phyloP scores from a whole-genome alignment of 2,329 filamentous ascomycete genomes.

The Rutstroemia sp. region DNA sequence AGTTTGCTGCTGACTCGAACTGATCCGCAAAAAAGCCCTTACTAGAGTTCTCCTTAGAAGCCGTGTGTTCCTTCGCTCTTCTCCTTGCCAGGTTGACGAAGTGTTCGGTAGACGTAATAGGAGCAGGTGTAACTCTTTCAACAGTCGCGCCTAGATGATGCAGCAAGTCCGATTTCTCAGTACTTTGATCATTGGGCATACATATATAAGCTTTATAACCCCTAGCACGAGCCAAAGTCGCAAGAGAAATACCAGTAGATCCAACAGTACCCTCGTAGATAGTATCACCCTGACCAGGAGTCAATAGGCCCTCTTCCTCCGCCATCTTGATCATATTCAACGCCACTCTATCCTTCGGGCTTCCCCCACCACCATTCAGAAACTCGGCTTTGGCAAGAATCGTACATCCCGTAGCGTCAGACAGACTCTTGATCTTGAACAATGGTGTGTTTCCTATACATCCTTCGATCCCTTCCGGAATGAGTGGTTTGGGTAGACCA shows the following conservation, averaged over 20 bases:
- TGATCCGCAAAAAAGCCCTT: constrained; percentile 92
- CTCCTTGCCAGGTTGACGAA: constrained; percentile 87
- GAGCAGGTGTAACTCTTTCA: constrained; percentile 81
- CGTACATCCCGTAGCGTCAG: constrained; percentile 75
- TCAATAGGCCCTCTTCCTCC: constrained; percentile 68
- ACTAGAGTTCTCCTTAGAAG: constrained; percentile 48
- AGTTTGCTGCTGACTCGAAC: constrained; percentile 89
- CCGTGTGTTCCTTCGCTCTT: constrained; percentile 68
- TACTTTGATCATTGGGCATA: constrained; percentile 88
- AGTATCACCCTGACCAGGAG: constrained; percentile 77
- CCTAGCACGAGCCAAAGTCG: constrained; percentile 76
- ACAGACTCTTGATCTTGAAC: constrained; percentile 77
- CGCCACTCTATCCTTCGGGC: constrained; percentile 91
- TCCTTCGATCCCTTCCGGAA: constrained; percentile 77
- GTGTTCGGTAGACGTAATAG: constrained; percentile 87
- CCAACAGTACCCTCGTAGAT: constrained; percentile 98
- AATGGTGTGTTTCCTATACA: constrained; percentile 92
- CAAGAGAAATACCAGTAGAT: constrained; percentile 91
- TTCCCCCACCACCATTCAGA: constrained; percentile 88
- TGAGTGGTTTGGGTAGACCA: constrained; percentile 26
- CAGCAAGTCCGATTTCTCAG: constrained; percentile 84
- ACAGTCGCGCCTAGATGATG: constrained; percentile 87
- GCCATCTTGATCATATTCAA: constrained; percentile 80
- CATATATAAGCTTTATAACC: constrained; percentile 94
- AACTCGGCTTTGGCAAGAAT: constrained; percentile 96